These are phyloP conservation scores for Cyberlindnera bimundalis DNA, from an alignment of 805 yeast species.

Conservation along the genomic window DNA sequence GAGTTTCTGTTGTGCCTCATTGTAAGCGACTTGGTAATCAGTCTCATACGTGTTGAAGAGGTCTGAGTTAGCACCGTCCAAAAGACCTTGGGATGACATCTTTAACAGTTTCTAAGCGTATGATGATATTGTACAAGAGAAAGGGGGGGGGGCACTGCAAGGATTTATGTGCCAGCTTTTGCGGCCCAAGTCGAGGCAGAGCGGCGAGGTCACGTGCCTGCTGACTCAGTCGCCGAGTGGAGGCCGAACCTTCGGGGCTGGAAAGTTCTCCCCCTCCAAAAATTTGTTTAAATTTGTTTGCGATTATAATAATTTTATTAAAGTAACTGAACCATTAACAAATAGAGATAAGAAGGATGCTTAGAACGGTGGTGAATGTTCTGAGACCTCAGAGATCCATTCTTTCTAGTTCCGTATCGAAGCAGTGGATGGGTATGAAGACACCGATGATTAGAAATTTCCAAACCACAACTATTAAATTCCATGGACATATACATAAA, in stretches of 20 bases:
- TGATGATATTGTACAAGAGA: background rate
- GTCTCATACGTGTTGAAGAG: constrained; percentile 34
- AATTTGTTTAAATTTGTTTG: too few species aligned
- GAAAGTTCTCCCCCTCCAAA: too few species aligned
- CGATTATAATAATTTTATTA: too few species aligned
- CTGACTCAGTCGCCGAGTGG: too few species aligned
- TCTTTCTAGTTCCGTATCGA: background rate
- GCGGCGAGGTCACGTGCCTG: too few species aligned
- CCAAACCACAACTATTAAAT: constrained; percentile 24
- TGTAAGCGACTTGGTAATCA: constrained; percentile 54
- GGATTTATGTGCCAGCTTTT: background rate
- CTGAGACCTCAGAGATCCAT: constrained; percentile 1
- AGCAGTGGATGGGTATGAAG: background rate
- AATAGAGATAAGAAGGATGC: constrained; percentile 2
- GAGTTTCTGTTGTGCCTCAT: constrained; percentile 67
- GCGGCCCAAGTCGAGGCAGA: too few species aligned
- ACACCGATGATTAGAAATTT: constrained; percentile 26
- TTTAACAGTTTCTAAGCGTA: background rate
- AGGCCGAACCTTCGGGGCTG: too few species aligned
- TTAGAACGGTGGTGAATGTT: constrained; percentile 8
- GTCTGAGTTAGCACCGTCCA: constrained; percentile 25
- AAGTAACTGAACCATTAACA: background rate
- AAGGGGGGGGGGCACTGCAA: background rate
- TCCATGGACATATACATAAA: constrained; percentile 84
- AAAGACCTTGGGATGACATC: constrained; percentile 26